Base-by-base conservation (phyloP, 106 monocot genomes). In the Phalaenopsis equestris region DNA sequence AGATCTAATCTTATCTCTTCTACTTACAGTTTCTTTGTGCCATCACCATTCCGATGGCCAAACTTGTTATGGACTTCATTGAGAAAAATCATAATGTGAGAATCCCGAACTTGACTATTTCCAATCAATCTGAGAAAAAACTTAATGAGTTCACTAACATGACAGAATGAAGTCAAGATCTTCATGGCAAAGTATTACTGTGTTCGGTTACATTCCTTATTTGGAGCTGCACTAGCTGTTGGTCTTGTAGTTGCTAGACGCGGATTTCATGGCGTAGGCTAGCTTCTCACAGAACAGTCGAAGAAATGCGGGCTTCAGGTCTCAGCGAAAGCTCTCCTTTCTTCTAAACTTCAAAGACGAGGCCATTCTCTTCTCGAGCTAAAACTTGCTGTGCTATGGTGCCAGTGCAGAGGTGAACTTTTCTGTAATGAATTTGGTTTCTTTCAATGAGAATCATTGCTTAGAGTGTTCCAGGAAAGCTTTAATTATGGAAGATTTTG, bases 141-240 rank as follows among this genome's bases (percentile, higher is more conserved):
- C 6, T 45, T 75, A 5, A 75, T 43, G 4, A 17, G 43, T 75
- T 75, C 41, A 43, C 14, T 42, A 75, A 75, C 74, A 4, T 75
- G 42, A 65, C 97, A 97, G 97, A 87, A 97, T 73, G 89, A 88
- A 21, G 14, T 78, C 24, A 94, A 89, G 84, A 97, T 97, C 47
- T 97, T 94, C 81, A 90, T 97, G 97, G 94, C 92, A 1, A 97
- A 97, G 67, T 97, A 97, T 80, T 97, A 86, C 79, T 97, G 94
- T 78, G 91, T 97, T 64, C 81, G 94, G 23, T 78, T 97, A 56
- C 97, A 97, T 84, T 75, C 89, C n/a, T 61, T 90, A 56, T 97
- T 97, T 80, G 96, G 96, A 65, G 55, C 48, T 56, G 90, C 90
- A 85, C 86, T 97, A 61, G 83, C 96, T 79, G 41, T 73, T 75